These are phyloP conservation scores for Hymenoscyphus scutula DNA, from an alignment of 2,329 filamentous ascomycete genomes.

Conservation along the genomic window DNA sequence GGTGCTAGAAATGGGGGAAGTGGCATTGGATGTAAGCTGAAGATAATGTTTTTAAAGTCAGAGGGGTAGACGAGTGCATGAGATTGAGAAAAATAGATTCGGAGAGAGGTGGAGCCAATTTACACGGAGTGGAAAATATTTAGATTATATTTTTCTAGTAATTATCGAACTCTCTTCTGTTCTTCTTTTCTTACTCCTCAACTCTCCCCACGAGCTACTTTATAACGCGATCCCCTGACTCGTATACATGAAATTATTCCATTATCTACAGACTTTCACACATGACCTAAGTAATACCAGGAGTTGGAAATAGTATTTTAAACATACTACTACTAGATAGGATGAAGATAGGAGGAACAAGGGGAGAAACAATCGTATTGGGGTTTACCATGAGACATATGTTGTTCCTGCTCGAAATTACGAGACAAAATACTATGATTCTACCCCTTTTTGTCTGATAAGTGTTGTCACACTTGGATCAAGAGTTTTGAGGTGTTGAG, in stretches of 20 bases:
- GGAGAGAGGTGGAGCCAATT: too few species aligned
- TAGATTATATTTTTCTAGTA: too few species aligned
- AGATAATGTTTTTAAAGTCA: too few species aligned
- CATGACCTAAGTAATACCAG: slow-evolving; percentile 3
- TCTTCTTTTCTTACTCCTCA: background rate
- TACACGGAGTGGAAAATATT: too few species aligned
- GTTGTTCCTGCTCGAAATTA: slow-evolving; percentile 8
- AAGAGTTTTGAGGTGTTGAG: too few species aligned
- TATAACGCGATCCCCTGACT: slow-evolving; percentile 10
- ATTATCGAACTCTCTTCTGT: too few species aligned
- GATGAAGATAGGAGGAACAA: background rate
- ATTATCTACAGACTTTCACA: slow-evolving; percentile 9
- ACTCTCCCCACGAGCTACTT: slow-evolving; percentile 3
- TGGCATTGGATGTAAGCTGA: too few species aligned
- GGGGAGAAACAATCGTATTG: slow-evolving; percentile 8
- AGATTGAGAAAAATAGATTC: too few species aligned
- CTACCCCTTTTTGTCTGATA: slow-evolving; percentile 13
- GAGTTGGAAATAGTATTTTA: slow-evolving; percentile 1
- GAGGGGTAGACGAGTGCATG: too few species aligned
- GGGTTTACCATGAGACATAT: slow-evolving; percentile 10
- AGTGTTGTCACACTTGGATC: background rate
- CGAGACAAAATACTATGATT: slow-evolving; percentile 10
- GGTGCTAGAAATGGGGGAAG: too few species aligned
- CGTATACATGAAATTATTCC: slow-evolving; percentile 6
- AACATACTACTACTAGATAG: too few species aligned